These are phyloP conservation scores for Verticillium klebahnii DNA, from an alignment of 2,329 filamentous ascomycete genomes.

Conservation along the genomic window DNA sequence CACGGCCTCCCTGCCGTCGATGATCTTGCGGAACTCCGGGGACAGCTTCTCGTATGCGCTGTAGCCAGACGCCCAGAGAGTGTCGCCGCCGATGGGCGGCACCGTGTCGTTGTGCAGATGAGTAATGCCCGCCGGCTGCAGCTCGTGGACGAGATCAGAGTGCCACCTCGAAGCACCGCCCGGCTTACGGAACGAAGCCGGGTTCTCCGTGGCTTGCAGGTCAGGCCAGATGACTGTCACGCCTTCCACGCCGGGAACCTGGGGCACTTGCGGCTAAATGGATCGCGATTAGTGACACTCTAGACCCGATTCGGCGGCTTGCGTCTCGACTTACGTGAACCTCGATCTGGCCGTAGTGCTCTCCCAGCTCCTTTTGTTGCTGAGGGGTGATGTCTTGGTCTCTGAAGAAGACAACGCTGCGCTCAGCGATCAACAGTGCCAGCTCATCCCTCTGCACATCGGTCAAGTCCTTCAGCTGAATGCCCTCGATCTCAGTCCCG, in stretches of 20 bases:
- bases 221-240: conserved; percentile 68
- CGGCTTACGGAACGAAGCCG: conserved; percentile 60
- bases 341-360: conserved; percentile 62
- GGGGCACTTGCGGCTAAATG: conserved; percentile 56
- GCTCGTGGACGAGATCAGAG: conserved; percentile 66
- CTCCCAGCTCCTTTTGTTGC: conserved; percentile 58
- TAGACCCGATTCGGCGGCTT: not conserved
- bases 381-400: conserved; percentile 58
- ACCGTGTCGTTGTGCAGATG: conserved; percentile 67
- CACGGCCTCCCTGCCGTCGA: conserved; percentile 62
- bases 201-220: conserved; percentile 55
- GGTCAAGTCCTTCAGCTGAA: conserved; percentile 59
- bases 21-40: conserved; percentile 64
- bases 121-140: conserved; percentile 65
- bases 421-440: conserved; percentile 56
- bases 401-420: conserved; percentile 64
- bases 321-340: conserved; percentile 51
- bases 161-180: conserved; percentile 68
- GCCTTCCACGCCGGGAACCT: conserved; percentile 63
- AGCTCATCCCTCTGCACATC: conserved; percentile 57
- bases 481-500: conserved; percentile 59
- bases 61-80: conserved; percentile 68
- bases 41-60: conserved; percentile 69
- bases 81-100: conserved; percentile 62
- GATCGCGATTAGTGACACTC: conserved; percentile 27